phyloP scores from a whole-genome alignment of 805 yeast species.

The Schizosaccharomyces cryophilus region DNA sequence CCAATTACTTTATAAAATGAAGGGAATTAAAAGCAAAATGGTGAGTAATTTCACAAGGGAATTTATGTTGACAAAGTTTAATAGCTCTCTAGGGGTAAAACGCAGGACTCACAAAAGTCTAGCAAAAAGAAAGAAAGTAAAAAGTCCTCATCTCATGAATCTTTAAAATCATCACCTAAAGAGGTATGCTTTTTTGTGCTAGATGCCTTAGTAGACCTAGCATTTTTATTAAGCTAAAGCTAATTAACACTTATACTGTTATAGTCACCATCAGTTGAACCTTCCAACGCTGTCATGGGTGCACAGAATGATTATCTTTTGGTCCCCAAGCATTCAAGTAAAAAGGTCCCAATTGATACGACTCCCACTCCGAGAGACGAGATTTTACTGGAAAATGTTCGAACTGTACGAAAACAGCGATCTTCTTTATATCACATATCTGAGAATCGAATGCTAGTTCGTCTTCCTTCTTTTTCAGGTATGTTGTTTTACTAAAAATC shows the following conservation, averaged over 20 bases:
- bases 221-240: too few relatives aligned
- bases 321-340: neutral
- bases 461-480: constrained; percentile 1
- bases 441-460: neutral
- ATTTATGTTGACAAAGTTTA: neutral
- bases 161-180: neutral
- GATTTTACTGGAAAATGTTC: neutral
- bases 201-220: too few relatives aligned
- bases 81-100: neutral
- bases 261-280: neutral
- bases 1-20: neutral
- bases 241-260: neutral
- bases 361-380: neutral
- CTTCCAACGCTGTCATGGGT: neutral
- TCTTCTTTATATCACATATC: neutral
- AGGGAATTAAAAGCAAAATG: neutral
- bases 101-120: neutral
- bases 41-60: neutral
- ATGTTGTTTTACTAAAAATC: neutral
- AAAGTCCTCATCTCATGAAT: neutral
- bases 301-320: neutral
- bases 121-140: neutral
- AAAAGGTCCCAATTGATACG: neutral
- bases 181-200: neutral
- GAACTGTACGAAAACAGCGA: neutral